A percentile compares a stretch with the other conserved stretches of the same genome.
phyloP scores from a whole-genome alignment of 148 eudicot species.

The Vaccinium darrowii region DNA sequence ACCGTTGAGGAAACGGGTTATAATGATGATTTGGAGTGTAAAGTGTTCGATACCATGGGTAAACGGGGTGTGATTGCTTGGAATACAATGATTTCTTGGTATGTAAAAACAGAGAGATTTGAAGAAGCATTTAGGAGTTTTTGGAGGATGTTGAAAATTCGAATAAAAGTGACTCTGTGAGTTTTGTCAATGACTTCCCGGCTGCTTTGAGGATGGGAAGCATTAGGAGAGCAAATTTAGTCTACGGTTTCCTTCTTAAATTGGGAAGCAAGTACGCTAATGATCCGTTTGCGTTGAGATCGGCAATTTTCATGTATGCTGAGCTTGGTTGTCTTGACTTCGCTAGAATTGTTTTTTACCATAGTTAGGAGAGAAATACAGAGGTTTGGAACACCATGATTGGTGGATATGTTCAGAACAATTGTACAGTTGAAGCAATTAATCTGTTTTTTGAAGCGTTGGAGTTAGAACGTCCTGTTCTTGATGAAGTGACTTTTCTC shows the following conservation, averaged over 20 bases:
- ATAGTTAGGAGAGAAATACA: conserved; percentile 61
- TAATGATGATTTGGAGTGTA: conserved; percentile 46
- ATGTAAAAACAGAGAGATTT: conserved; percentile 46
- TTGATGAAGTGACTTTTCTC: conserved; percentile 68
- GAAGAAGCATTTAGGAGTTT: conserved; percentile 57
- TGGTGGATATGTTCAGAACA: conserved; percentile 71
- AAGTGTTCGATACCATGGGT: conserved; percentile 58
- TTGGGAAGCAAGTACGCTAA: conserved; percentile 50
- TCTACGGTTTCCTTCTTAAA: conserved; percentile 73
- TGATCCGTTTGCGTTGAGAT: conserved; percentile 71
- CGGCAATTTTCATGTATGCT: conserved; percentile 72
- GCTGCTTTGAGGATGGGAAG: conserved; percentile 47
- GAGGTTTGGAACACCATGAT: conserved; percentile 98
- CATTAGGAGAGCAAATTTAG: conserved; percentile 38
- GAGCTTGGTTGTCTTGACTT: conserved; percentile 58
- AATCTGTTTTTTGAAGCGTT: conserved; percentile 60
- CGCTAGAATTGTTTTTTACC: conserved; percentile 65
- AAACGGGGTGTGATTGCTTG: conserved; percentile 69
- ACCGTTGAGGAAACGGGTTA: not conserved
- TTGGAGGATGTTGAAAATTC: conserved; percentile 65
- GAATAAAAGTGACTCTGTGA: conserved; percentile 61
- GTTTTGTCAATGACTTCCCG: conserved; percentile 84
- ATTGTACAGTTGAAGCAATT: conserved; percentile 59
- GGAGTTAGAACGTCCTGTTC: conserved; percentile 30
- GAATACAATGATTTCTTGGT: conserved; percentile 24